phyloP scores from a whole-genome alignment of 1,284 basidiomycete species.

The Ganoderma boninense region DNA sequence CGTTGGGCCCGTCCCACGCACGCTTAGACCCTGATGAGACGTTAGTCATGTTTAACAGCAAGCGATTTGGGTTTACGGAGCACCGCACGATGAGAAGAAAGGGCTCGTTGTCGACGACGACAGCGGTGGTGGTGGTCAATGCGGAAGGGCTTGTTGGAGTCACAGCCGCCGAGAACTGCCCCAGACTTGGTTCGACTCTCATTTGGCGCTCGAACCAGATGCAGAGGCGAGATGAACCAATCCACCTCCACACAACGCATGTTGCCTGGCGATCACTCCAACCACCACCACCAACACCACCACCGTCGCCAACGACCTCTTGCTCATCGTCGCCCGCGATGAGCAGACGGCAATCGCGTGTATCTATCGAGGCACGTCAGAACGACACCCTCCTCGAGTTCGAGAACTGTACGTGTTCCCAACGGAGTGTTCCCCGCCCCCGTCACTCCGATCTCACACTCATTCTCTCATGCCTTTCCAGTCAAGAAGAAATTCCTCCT shows the following conservation, averaged over 20 bases:
- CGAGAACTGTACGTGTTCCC: constrained; percentile 72
- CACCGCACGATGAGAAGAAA: constrained; percentile 74
- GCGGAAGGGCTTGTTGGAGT: constrained; percentile 19
- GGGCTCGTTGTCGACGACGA: constrained; percentile 30
- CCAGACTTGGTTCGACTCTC: constrained; percentile 16
- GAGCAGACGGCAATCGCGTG: constrained; percentile 83
- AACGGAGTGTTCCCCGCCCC: constrained; percentile 10
- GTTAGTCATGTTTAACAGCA: constrained; percentile 75
- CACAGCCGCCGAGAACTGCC: constrained; percentile 11
- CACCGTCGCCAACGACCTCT: constrained; percentile 19
- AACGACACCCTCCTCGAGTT: constrained; percentile 83
- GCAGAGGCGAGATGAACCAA: constrained; percentile 9
- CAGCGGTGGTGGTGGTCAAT: constrained; percentile 26
- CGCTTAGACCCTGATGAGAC: constrained; percentile 84
- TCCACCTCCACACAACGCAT: too few relatives aligned
- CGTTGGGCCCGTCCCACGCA: constrained; percentile 67
- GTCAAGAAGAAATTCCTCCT: constrained; percentile 91
- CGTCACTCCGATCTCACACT: constrained; percentile 28
- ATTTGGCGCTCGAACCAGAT: constrained; percentile 16
- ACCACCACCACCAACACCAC: constrained; percentile 31
- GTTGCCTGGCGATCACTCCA: constrained; percentile 10
- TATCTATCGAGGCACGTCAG: constrained; percentile 70
- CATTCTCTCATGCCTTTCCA: constrained; percentile 42
- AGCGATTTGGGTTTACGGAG: constrained; percentile 72
- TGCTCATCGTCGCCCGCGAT: constrained; percentile 53